These are phyloP conservation scores for Clathrus columnatus DNA, from an alignment of 768 basidiomycete species.

Conservation along the genomic window DNA sequence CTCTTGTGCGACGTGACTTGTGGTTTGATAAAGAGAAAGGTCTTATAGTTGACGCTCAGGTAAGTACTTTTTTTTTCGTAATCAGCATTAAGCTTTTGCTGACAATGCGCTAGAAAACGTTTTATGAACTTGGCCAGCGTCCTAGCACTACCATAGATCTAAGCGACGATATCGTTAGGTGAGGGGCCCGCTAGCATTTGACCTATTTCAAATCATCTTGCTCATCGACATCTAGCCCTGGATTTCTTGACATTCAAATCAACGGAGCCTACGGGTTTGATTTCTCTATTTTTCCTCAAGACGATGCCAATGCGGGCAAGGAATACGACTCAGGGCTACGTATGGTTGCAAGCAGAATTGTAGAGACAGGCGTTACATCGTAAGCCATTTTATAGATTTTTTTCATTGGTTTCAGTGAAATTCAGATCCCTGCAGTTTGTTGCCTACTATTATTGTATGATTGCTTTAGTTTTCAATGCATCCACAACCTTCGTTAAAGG, in stretches of 20 bases:
- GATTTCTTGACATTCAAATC: slow-evolving; percentile 80
- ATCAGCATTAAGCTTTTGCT: slow-evolving; percentile 10
- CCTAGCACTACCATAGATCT: slow-evolving; percentile 61
- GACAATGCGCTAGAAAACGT: slow-evolving; percentile 42
- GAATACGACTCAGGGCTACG: slow-evolving; percentile 60
- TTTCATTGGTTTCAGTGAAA: slow-evolving; percentile 15
- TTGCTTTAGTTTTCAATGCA: slow-evolving; percentile 1
- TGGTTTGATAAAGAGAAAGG: slow-evolving; percentile 77
- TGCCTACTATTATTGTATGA: slow-evolving; percentile 67
- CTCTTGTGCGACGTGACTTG: slow-evolving; percentile 60
- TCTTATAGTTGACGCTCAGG: slow-evolving; percentile 69
- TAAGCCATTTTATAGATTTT: slow-evolving; percentile 32
- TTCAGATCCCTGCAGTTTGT: slow-evolving; percentile 27
- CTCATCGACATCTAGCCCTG: slow-evolving; percentile 45
- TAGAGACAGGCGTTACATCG: slow-evolving; percentile 86
- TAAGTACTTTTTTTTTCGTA: slow-evolving; percentile 17
- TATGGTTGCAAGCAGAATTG: slow-evolving; percentile 63
- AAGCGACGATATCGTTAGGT: slow-evolving; percentile 70
- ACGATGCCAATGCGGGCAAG: slow-evolving; percentile 35
- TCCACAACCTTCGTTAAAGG: background rate
- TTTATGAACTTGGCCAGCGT: slow-evolving; percentile 51
- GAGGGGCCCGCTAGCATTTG: too few species aligned
- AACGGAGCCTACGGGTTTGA: slow-evolving; percentile 87
- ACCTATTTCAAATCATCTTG: slow-evolving; percentile 3
- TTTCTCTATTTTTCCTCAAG: slow-evolving; percentile 72